These are phyloP conservation scores for Collybia mongolica DNA, from an alignment of 768 basidiomycete genomes.

Conservation along the genomic window DNA sequence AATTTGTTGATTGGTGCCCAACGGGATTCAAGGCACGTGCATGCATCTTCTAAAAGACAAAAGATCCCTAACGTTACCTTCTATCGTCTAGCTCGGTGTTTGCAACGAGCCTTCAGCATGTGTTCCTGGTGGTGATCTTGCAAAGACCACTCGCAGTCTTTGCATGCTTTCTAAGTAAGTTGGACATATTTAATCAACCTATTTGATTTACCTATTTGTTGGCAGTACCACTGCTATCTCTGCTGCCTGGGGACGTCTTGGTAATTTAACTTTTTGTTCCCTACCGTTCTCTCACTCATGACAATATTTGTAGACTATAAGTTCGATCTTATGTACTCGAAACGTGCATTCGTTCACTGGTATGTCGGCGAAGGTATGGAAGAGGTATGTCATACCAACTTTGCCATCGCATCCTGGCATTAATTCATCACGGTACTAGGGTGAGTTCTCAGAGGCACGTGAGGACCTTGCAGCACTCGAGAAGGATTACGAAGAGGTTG, in stretches of 20 bases:
- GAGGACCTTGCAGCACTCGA: constrained; percentile 98
- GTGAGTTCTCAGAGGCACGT: constrained; percentile 97
- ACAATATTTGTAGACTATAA: constrained; percentile 70
- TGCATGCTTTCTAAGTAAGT: constrained; percentile 94
- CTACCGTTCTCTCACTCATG: constrained; percentile 10
- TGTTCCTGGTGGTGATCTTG: constrained; percentile 93
- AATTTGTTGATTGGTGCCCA: constrained; percentile 98
- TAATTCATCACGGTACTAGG: constrained; percentile 33
- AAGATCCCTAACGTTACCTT: too few species aligned
- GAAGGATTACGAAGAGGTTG: constrained; percentile 92
- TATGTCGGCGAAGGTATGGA: constrained; percentile 99
- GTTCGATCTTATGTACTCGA: constrained; percentile 97
- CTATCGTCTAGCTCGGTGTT: constrained; percentile 73
- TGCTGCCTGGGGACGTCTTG: constrained; percentile 88
- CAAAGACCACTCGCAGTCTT: constrained; percentile 89
- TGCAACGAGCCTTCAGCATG: constrained; percentile 94
- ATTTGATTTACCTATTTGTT: neutral
- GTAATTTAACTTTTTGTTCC: constrained; percentile 28
- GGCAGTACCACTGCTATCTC: constrained; percentile 88
- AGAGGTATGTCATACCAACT: constrained; percentile 49
- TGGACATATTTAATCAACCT: neutral
- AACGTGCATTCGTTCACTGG: constrained; percentile 91
- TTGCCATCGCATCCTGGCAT: neutral
- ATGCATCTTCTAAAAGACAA: too few species aligned
- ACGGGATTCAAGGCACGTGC: constrained; percentile 85